Percentiles rank a stretch among this genome's conserved stretches.
phyloP scores from a whole-genome alignment of 208 protist genomes.

The Acanthamoeba sp. region DNA sequence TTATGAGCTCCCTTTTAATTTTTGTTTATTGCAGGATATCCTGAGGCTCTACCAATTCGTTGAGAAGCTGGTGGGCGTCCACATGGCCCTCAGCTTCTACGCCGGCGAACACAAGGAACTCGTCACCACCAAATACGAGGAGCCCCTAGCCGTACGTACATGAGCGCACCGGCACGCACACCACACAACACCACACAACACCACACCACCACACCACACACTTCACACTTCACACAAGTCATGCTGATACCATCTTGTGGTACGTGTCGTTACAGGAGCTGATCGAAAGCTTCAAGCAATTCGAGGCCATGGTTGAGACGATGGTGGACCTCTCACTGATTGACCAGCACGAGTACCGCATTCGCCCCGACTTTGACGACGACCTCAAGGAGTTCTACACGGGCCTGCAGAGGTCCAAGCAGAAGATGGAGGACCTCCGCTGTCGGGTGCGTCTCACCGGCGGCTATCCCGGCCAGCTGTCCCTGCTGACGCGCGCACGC shows the following conservation, averaged over 20 bases:
- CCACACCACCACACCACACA: no score
- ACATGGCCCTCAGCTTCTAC: conserved; percentile 90
- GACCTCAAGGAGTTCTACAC: conserved; percentile 92
- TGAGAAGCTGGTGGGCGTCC: conserved; percentile 87
- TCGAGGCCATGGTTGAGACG: conserved; percentile 77
- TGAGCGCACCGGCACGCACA: not conserved
- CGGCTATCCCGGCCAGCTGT: no score
- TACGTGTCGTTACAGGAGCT: conserved; percentile 8
- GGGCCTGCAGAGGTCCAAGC: conserved; percentile 87
- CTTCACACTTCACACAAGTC: no score
- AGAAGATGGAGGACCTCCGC: conserved; percentile 92
- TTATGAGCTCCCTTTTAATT: no score
- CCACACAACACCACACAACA: not conserved
- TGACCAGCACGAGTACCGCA: conserved; percentile 87
- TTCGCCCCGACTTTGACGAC: conserved; percentile 96
- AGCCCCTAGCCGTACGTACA: conserved; percentile 21
- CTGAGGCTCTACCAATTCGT: conserved; percentile 93
- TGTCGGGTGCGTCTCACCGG: conserved; percentile 86
- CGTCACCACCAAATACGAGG: conserved; percentile 88
- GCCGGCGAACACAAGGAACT: conserved; percentile 89
- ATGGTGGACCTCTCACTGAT: conserved; percentile 82
- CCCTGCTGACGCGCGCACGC: no score
- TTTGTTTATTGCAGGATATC: conserved; percentile 93
- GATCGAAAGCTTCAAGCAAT: conserved; percentile 89
- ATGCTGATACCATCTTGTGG: no score